A percentile compares a stretch with the other conserved stretches of the same genome.
These are phyloP conservation scores for Geranium brycei DNA, from an alignment of 345 rosid genomes.

Conservation along the genomic window DNA sequence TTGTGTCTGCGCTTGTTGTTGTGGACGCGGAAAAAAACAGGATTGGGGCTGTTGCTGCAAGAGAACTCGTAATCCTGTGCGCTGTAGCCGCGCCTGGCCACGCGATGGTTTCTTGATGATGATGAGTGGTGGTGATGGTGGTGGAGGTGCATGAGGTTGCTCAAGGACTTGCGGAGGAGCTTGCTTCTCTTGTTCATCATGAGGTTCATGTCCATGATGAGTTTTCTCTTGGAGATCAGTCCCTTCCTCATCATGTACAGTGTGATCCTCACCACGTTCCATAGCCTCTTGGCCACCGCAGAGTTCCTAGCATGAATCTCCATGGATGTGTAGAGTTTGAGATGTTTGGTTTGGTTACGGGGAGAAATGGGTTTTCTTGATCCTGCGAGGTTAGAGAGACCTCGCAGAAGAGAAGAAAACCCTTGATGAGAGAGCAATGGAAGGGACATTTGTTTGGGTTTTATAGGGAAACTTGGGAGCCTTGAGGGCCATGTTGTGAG, in stretches of 20 bases:
- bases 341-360: background rate
- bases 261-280: slow-evolving; percentile 35
- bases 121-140: slow-evolving; percentile 1
- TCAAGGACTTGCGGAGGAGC: slow-evolving; percentile 27
- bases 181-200: slow-evolving; percentile 42
- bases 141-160: slow-evolving; percentile 26
- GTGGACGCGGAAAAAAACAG: slow-evolving; percentile 39
- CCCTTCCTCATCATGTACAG: slow-evolving; percentile 42
- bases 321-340: slow-evolving; percentile 7
- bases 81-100: slow-evolving; percentile 21
- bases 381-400: slow-evolving; percentile 35
- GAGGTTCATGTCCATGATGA: slow-evolving; percentile 47
- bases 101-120: slow-evolving; percentile 12
- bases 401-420: slow-evolving; percentile 40
- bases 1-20: slow-evolving; percentile 20
- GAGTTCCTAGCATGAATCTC: slow-evolving; percentile 19
- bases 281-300: slow-evolving; percentile 30
- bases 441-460: slow-evolving; percentile 2
- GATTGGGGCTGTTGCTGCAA: slow-evolving; percentile 50
- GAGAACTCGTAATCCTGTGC: slow-evolving; percentile 54
- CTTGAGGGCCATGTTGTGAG: too few relatives aligned
- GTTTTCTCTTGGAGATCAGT: slow-evolving; percentile 32
- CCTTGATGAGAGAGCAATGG: slow-evolving; percentile 10
- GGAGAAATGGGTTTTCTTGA: slow-evolving; percentile 21
- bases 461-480: slow-evolving; percentile 10